phyloP scores from a whole-genome alignment of 1,139 yeast genomes.

The Debaryomycetaceae sp. region DNA sequence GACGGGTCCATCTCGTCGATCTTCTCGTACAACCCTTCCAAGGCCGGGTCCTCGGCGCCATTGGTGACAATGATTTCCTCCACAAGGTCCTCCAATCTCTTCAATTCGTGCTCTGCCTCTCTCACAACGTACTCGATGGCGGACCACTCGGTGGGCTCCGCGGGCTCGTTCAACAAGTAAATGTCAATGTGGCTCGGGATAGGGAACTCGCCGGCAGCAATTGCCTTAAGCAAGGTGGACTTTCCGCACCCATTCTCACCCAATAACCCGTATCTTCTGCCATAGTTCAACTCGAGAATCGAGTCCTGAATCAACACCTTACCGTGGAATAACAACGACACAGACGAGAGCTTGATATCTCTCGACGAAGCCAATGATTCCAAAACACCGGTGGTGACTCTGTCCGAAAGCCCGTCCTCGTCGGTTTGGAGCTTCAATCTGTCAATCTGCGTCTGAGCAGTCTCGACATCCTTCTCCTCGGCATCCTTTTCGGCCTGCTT shows the following conservation, averaged over 20 bases:
- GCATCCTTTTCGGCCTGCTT: conserved; percentile 54
- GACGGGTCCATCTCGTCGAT: conserved; percentile 95
- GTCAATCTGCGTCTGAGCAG: conserved; percentile 71
- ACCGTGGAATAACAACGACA: conserved; percentile 94
- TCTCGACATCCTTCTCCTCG: conserved; percentile 57
- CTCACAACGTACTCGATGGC: conserved; percentile 96
- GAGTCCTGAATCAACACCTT: conserved; percentile 93
- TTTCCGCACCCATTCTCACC: conserved; percentile 99
- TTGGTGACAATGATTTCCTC: conserved; percentile 86
- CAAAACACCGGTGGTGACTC: conserved; percentile 97
- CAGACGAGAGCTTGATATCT: conserved; percentile 87
- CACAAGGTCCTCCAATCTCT: conserved; percentile 84
- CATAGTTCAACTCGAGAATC: conserved; percentile 85
- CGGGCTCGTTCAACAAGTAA: conserved; percentile 93
- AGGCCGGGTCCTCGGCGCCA: conserved; percentile 86
- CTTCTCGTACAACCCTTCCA: conserved; percentile 90
- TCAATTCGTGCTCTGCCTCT: conserved; percentile 92
- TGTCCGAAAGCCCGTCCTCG: conserved; percentile 89
- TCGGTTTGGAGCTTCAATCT: conserved; percentile 90
- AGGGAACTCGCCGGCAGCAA: conserved; percentile 96
- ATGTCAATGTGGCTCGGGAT: conserved; percentile 89
- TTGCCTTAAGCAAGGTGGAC: conserved; percentile 85
- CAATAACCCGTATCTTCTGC: conserved; percentile 94
- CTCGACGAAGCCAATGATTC: conserved; percentile 86
- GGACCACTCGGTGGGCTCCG: conserved; percentile 85